These are phyloP conservation scores for Trichoderma asperellum DNA, from an alignment of 2,329 filamentous ascomycete genomes.

Conservation along the genomic window DNA sequence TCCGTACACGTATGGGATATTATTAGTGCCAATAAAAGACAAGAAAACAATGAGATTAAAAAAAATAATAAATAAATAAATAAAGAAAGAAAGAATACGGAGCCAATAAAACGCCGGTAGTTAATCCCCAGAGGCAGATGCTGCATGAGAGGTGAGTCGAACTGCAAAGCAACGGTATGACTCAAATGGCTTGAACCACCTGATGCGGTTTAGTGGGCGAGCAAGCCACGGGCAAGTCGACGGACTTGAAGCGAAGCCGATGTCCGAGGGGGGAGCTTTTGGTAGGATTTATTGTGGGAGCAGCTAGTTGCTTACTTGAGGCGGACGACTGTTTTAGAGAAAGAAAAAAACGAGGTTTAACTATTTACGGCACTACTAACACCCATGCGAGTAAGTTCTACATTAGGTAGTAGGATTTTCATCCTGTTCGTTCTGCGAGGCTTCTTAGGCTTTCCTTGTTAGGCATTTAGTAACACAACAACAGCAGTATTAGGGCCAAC, in stretches of 20 bases:
- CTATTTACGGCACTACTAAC: neutral
- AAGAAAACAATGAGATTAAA: neutral
- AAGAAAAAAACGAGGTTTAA: neutral
- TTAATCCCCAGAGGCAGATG: neutral
- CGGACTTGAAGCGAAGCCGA: constrained; percentile 39
- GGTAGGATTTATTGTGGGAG: neutral
- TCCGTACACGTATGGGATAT: neutral
- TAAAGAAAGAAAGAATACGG: neutral
- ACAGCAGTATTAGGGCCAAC: neutral
- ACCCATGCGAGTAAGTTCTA: neutral
- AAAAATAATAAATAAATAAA: neutral
- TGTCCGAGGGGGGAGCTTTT: constrained; percentile 35
- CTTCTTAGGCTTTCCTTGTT: neutral
- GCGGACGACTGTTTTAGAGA: too few relatives aligned
- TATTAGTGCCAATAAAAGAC: neutral
- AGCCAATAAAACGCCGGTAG: neutral
- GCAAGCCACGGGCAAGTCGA: neutral
- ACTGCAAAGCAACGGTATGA: neutral
- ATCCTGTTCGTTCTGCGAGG: neutral
- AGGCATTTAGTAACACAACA: neutral
- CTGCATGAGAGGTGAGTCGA: neutral
- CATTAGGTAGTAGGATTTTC: too few relatives aligned
- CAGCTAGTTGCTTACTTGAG: neutral
- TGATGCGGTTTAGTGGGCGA: constrained; percentile 8
- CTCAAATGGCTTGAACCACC: neutral